Evolutionary conservation across 306 rosid genomes (phyloP), one percentile per base, ranked within the genome.

Genomic region (Pterocarpus macrocarpus): DNA sequence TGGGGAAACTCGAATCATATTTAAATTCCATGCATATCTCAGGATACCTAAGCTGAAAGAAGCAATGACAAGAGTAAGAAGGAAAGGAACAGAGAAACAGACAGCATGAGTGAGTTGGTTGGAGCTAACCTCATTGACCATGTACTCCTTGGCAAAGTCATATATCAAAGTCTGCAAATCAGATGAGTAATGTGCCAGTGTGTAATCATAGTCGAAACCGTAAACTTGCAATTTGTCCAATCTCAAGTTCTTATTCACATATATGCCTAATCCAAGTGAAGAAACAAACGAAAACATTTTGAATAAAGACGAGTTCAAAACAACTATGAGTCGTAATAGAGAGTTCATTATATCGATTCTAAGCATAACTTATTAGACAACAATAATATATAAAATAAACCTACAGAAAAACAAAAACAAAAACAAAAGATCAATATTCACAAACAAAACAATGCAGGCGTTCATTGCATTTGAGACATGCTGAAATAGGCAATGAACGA

Each of bases 141-240:
- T 64, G 59, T 89, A 90, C 81, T 90, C 90, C 84, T 91, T 95
- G 10, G 99, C 99, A 79, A 93, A 92, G 86, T 95, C 97, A 81
- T 93, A 95, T 55, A 95, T 95, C 90, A 95, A 85, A 91, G 87
- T 89, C 89, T 95, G 97, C 55, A 95, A 86, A 82, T 91, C 58
- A 5, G 92, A 33, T 1, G 97, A 93, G 91, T 95, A 95, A 89
- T 91, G 99, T 6, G 96, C 97, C 83, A 95, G 84, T 3, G 99
- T 95, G 91, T 93, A 95, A 86, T 95, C 99, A 32, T 95, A 95
- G 81, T 95, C 99, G 30, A 95, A 95, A 35, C 99, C 99, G 66
- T 89, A 95, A 85, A 95, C 99, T 83, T 93, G 91, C 83, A 93
- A 81, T 56, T 70, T 80, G 80, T 95, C 99, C 86, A 95, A 70